Base-by-base conservation (phyloP, 2,329 filamentous ascomycete genomes). In the Xylaria sp. region DNA sequence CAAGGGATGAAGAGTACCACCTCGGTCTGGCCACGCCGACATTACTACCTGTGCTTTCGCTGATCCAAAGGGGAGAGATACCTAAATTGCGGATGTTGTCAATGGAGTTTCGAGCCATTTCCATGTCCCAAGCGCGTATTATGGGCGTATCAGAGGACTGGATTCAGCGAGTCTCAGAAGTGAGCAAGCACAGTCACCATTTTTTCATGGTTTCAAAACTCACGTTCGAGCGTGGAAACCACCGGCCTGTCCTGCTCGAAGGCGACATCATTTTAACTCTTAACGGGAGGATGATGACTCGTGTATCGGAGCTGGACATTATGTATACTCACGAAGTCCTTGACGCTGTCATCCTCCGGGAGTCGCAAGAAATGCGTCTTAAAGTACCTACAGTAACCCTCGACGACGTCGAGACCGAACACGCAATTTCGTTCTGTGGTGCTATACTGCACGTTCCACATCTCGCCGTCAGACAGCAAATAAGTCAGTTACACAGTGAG, bases 161-260 rank as follows among this genome's bases (percentile, higher is more conserved):
- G 96, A 97, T 99, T 76, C 87, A 93, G 75, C 92, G 94, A 80
- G 95, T 98, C 1, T 91, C 96, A 63, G 86, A 90, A 73, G 93
- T 94, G 71, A 98, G 99, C 80, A 92, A 93, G 48, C 91, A 96
- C 60, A 92, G 94, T 67, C 96, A 99, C 78, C 96, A 99, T 82
- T 88, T 99, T 46, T 99, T 99, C 84, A 98, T 99, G 92, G 94
- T 99, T 37, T 92, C 94, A 76, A 99, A 99, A 83, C 91, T 97
- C 56, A 90, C 88, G 0, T 91, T 91, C 75, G 89, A 90, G 80
- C 85, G 88, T 15, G 82, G 80, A 28, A 79, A 82, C 58, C 80
- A 83, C 1, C 81, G 82, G 1, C 78, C 69, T 85, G 88, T 90
- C 18, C 86, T 99, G 18, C 86, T 93, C 37, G 97, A 99, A 82